Conservation (phyloP, 2,329 filamentous ascomycete genomes). For the Colletotrichum tabaci region DNA sequence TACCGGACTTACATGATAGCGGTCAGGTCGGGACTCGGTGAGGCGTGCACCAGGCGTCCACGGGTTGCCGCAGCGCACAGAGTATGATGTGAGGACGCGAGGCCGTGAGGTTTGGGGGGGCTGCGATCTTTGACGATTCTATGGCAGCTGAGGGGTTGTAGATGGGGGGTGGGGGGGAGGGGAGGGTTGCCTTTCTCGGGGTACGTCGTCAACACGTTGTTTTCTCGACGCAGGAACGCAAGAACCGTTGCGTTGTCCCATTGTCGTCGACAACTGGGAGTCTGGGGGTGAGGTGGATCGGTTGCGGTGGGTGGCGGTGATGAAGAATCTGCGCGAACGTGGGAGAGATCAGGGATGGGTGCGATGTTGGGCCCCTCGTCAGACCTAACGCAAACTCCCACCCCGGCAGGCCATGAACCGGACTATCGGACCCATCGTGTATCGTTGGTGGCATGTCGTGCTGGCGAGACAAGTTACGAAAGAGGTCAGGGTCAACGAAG, state of each 20-base stretch:
- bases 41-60: background rate
- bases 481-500: background rate
- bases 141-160: background rate
- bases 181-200: background rate
- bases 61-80: background rate
- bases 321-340: constrained; percentile 27
- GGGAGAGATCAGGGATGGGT: background rate
- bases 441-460: constrained; percentile 14
- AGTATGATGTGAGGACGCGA: background rate
- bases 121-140: background rate
- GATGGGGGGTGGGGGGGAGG: background rate
- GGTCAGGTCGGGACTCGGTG: background rate
- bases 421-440: constrained; percentile 21
- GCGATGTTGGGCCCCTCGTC: background rate
- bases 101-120: constrained; percentile 4
- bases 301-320: constrained; percentile 17
- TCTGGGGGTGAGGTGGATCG: background rate
- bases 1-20: background rate
- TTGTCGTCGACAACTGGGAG: constrained; percentile 18
- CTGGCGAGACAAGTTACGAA: background rate
- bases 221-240: constrained; percentile 31
- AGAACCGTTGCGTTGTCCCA: background rate
- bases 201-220: constrained; percentile 9
- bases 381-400: background rate
- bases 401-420: constrained; percentile 15